Conservation (phyloP, 768 basidiomycete species). For the Zangia roseola region DNA sequence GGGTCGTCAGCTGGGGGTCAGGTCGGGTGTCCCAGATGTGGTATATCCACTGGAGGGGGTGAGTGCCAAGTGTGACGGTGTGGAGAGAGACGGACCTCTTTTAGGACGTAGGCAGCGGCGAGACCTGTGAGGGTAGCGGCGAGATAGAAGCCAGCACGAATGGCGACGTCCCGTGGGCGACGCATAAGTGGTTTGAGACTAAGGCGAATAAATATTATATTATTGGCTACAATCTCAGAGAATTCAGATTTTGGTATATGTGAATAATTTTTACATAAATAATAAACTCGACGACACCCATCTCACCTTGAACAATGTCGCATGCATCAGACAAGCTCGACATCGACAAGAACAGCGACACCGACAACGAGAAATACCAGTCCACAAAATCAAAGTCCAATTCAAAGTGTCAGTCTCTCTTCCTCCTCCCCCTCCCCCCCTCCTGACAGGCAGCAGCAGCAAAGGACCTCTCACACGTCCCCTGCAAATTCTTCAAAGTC, state of each 20-base stretch:
- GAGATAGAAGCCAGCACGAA: conserved; percentile 10
- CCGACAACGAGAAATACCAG: conserved; percentile 18
- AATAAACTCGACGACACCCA: background rate
- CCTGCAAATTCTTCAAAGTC: conserved; percentile 96
- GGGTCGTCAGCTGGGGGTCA: background rate
- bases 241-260: background rate
- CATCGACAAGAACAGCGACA: conserved; percentile 22
- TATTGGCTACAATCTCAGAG: background rate
- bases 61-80: too few relatives aligned
- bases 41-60: conserved; percentile 15
- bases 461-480: conserved; percentile 92
- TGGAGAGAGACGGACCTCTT: conserved; percentile 6
- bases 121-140: conserved; percentile 17
- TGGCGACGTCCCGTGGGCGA: conserved; percentile 6
- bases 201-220: too few relatives aligned
- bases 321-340: conserved; percentile 24
- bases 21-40: conserved; percentile 2
- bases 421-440: background rate
- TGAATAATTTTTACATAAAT: too few relatives aligned
- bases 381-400: conserved; percentile 25
- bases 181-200: conserved; percentile 11
- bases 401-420: conserved; percentile 31
- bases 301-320: conserved; percentile 14
- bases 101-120: conserved; percentile 20
- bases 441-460: too few relatives aligned